Conservation (phyloP, 169 alveolate genomes). For the Babesia ovata region DNA sequence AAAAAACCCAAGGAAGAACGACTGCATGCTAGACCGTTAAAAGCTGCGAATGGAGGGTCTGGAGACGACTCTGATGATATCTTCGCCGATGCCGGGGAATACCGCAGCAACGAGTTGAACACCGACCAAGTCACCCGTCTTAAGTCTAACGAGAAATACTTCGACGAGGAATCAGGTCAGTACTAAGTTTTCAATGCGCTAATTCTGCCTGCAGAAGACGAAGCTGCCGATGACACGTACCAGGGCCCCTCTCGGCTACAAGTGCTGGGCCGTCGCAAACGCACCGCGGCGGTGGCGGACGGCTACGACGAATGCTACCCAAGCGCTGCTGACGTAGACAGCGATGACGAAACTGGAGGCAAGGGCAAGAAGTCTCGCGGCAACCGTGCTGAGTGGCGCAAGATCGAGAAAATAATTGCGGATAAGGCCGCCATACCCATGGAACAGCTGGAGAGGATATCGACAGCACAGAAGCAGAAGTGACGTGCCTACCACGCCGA, state of each 20-base stretch:
- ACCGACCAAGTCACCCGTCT: constrained; percentile 4
- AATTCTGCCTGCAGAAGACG: constrained; percentile 13
- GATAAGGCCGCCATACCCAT: constrained; percentile 51
- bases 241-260: constrained; percentile 8
- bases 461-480: constrained; percentile 6
- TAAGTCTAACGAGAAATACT: constrained; percentile 29
- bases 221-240: constrained; percentile 5
- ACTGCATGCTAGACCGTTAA: constrained; percentile 28
- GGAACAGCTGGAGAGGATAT: constrained; percentile 27
- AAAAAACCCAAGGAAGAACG: constrained; percentile 45
- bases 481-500: background rate
- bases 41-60: background rate
- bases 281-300: constrained; percentile 2
- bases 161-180: constrained; percentile 29
- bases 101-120: constrained; percentile 44
- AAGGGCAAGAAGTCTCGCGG: constrained; percentile 23
- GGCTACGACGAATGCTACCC: constrained; percentile 54
- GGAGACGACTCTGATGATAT: constrained; percentile 61
- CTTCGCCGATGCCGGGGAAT: constrained; percentile 50
- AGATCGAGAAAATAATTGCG: constrained; percentile 50
- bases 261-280: constrained; percentile 10
- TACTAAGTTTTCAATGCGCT: background rate
- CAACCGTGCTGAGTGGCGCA: constrained; percentile 45
- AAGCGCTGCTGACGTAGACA: constrained; percentile 34
- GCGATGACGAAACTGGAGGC: constrained; percentile 21